A percentile compares a stretch with the other conserved stretches of the same genome.
These are phyloP conservation scores for Azolla pinnata DNA, from an alignment of 75 land plant genomes.

Conservation along the genomic window DNA sequence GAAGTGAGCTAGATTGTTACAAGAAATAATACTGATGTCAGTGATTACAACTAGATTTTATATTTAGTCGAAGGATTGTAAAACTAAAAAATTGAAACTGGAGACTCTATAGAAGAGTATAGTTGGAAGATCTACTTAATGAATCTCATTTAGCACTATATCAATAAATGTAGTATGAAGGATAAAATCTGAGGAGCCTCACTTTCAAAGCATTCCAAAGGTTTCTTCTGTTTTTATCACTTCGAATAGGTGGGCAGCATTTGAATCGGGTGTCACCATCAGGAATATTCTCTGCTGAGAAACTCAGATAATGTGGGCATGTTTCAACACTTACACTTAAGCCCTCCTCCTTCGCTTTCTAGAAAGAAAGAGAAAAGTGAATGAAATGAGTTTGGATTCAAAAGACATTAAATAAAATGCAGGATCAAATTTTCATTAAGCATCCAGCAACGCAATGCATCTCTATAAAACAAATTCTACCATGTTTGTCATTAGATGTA, in stretches of 20 bases:
- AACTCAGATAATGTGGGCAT: constrained; percentile 91
- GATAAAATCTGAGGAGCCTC: too few relatives aligned
- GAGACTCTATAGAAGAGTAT: too few relatives aligned
- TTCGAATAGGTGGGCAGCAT: constrained; percentile 91
- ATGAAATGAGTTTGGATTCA: neutral
- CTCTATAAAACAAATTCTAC: neutral
- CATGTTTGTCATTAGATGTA: too few relatives aligned
- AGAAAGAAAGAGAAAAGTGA: constrained; percentile 6
- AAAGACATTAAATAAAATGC: neutral
- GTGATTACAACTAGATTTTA: too few relatives aligned
- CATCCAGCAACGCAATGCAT: neutral
- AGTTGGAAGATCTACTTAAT: too few relatives aligned
- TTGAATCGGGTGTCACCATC: constrained; percentile 95
- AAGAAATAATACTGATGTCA: too few relatives aligned
- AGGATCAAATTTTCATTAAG: too few relatives aligned
- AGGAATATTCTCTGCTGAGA: constrained; percentile 75
- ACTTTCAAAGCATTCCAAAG: constrained; percentile 84
- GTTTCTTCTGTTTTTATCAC: constrained; percentile 45
- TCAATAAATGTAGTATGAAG: too few relatives aligned
- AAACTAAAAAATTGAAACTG: too few relatives aligned
- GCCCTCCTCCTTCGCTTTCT: constrained; percentile 74
- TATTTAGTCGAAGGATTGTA: too few relatives aligned
- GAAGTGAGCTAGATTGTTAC: too few relatives aligned
- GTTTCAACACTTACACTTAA: constrained; percentile 79
- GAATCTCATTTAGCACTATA: too few relatives aligned